Conservation (phyloP, 106 monocot genomes). For the Dioscorea zingiberensis region DNA sequence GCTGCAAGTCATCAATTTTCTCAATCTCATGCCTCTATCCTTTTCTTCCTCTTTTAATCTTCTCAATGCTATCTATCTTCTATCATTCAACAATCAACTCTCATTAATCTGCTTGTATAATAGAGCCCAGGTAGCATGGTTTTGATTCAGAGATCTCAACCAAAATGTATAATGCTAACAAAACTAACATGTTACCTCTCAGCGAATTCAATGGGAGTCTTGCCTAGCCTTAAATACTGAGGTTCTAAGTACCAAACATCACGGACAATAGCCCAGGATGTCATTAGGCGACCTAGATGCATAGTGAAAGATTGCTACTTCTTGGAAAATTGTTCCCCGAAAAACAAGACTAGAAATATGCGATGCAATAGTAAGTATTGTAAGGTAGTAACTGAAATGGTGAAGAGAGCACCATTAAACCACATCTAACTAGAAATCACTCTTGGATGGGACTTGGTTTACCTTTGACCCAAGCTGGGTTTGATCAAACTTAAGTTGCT, state of each 20-base stretch:
- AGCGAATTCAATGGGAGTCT: conserved; percentile 93
- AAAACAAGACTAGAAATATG: too few species aligned
- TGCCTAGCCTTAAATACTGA: conserved; percentile 70
- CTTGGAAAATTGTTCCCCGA: not conserved
- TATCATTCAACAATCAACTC: conserved; percentile 5
- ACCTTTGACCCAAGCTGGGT: too few species aligned
- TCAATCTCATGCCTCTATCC: conserved; percentile 5
- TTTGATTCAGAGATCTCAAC: not conserved
- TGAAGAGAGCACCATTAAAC: too few species aligned
- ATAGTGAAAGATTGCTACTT: conserved; percentile 79
- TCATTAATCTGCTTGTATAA: too few species aligned
- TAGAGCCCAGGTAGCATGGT: not conserved
- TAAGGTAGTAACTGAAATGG: too few species aligned
- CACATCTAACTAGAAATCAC: too few species aligned
- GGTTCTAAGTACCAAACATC: conserved; percentile 99
- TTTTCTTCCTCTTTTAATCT: not conserved
- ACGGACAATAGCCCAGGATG: conserved; percentile 99
- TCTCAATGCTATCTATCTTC: not conserved
- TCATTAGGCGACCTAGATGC: conserved; percentile 88
- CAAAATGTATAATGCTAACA: not conserved
- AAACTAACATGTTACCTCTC: conserved; percentile 48
- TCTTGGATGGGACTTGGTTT: too few species aligned
- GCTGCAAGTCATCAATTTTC: conserved; percentile 12
- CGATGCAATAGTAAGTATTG: too few species aligned
- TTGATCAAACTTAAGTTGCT: too few species aligned